Evolutionary conservation across 139 green algal species (phyloP), one percentile per base, ranked within the genome.

Genomic region (Diplosphaera chodatii): DNA sequence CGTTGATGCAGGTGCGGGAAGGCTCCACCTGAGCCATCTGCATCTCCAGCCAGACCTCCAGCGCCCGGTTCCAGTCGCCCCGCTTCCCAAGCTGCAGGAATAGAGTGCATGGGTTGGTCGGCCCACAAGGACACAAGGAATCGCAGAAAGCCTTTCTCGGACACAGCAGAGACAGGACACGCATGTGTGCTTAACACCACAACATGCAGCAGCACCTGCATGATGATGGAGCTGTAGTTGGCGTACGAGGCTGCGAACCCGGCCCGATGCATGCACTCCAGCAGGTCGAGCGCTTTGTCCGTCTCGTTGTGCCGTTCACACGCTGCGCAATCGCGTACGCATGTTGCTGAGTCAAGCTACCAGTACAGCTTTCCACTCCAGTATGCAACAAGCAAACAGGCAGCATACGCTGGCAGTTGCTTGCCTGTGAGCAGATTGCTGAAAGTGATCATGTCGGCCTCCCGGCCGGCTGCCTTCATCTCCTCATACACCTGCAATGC

Each of bases 401-500:
- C n/a, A n/a, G n/a, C n/a, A n/a, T n/a, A n/a, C n/a, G n/a, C n/a
- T n/a, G n/a, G n/a, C n/a, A n/a, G n/a, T n/a, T n/a, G n/a, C n/a
- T n/a, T n/a, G 16, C 48, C 48, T 59, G 48, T 59, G 48, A 59
- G 63, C 18, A 82, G 41, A 4, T 64, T 71, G 1, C 62, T 72
- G 68, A 75, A 87, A 2, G 80, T 86, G 69, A 87, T 87, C 37
- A 79, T 32, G 70, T 87, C 82, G n/a, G 82, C 75, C 6, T 82
- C 55, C 29, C 86, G 55, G 1, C 80, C 77, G 15, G 67, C 66
- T 21, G 74, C 64, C 66, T 82, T 65, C 80, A 87, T 87, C n/a
- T 79, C 48, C 37, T 70, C n/a, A 34, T 76, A 70, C 67, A 68
- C 66, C 40, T 70, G 29, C 30, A 74, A 30, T n/a, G 74, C 68